These are phyloP conservation scores for Colletotrichum abscissum DNA, from an alignment of 2,329 filamentous ascomycete species.

Conservation along the genomic window DNA sequence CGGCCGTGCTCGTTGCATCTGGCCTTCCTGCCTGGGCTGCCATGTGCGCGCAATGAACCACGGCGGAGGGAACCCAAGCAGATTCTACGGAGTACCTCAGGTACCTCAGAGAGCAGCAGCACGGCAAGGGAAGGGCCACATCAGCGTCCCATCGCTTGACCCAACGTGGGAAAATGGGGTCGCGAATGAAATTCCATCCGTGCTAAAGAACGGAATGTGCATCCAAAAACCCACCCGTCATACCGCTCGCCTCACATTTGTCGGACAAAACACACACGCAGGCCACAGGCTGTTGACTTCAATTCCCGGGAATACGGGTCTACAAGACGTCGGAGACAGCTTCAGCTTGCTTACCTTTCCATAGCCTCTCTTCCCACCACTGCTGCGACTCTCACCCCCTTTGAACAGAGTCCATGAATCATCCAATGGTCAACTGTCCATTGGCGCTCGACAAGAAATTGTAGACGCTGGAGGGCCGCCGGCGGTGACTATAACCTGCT, in stretches of 20 bases:
- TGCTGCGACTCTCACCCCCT: neutral
- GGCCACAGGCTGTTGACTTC: neutral
- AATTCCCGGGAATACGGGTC: neutral
- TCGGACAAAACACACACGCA: neutral
- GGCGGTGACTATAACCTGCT: neutral
- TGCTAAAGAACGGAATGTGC: conserved; percentile 26
- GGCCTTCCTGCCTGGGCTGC: conserved; percentile 13
- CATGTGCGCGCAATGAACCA: conserved; percentile 17
- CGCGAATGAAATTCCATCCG: conserved; percentile 3
- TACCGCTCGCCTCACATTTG: conserved; percentile 5
- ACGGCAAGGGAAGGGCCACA: conserved; percentile 16
- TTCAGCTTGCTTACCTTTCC: neutral
- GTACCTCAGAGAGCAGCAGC: neutral
- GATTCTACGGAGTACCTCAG: neutral
- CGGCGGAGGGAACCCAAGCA: conserved; percentile 1
- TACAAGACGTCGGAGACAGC: neutral
- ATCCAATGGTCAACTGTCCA: neutral
- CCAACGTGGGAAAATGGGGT: conserved; percentile 10
- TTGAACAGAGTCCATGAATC: neutral
- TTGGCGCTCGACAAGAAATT: neutral
- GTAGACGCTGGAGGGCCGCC: neutral
- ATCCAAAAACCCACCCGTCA: conserved; percentile 19
- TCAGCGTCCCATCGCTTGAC: conserved; percentile 19
- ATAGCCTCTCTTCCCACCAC: neutral
- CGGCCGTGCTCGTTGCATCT: conserved; percentile 19